A percentile compares a stretch with the other conserved stretches of the same genome.
phyloP scores from a whole-genome alignment of 495 filamentous ascomycete species.

The Neurospora hispaniola region DNA sequence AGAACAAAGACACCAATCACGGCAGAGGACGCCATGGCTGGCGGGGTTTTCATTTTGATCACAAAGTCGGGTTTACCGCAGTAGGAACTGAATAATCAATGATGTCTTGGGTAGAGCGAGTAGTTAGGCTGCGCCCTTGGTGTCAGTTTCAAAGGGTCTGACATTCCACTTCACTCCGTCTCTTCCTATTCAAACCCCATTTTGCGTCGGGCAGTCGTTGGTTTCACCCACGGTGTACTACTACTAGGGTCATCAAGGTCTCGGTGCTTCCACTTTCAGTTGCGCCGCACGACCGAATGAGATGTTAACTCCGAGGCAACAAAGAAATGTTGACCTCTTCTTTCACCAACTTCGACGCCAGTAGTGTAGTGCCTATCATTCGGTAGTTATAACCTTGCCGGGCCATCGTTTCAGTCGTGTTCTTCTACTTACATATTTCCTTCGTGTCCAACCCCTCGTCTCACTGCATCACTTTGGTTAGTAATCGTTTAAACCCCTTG shows the following conservation, averaged over 20 bases:
- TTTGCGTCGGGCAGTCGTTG: neutral
- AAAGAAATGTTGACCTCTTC: neutral
- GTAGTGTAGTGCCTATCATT: neutral
- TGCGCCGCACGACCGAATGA: neutral
- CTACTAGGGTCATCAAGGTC: neutral
- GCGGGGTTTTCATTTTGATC: slow-evolving; percentile 19
- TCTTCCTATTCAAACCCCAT: neutral
- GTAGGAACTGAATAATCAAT: slow-evolving; percentile 11
- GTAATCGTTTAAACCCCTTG: neutral
- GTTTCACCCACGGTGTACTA: neutral
- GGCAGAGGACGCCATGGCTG: slow-evolving; percentile 3
- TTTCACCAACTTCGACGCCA: neutral
- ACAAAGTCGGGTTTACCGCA: slow-evolving; percentile 9
- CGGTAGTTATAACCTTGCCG: neutral
- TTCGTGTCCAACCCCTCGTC: neutral
- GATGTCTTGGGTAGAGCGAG: neutral
- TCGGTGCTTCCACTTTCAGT: neutral
- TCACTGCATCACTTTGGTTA: neutral
- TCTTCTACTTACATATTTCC: neutral
- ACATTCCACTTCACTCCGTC: too few relatives aligned
- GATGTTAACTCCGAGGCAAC: neutral
- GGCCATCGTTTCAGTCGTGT: neutral
- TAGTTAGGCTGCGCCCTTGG: neutral
- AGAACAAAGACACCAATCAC: slow-evolving; percentile 12
- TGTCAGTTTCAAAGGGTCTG: neutral